These are phyloP conservation scores for Artemisia argyi DNA, from an alignment of 129 eudicot species.

Conservation along the genomic window DNA sequence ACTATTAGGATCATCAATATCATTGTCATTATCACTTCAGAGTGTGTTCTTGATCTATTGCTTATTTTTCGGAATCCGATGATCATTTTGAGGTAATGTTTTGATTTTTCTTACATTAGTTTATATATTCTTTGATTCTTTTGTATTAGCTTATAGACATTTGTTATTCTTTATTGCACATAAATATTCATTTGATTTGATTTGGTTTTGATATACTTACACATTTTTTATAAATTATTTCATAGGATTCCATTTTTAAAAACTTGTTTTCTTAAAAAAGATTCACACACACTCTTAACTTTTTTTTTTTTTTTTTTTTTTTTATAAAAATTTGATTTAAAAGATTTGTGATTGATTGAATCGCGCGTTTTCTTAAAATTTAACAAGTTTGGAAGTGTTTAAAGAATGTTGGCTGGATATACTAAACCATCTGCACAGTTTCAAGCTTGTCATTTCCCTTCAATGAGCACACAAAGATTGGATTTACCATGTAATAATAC, in stretches of 20 bases:
- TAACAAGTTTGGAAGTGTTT: slow-evolving; percentile 40
- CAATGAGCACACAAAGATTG: slow-evolving; percentile 97
- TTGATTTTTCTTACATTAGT: slow-evolving; percentile 12
- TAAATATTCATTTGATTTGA: slow-evolving; percentile 39
- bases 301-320: slow-evolving; percentile 28
- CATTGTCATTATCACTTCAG: neutral
- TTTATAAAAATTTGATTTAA: slow-evolving; percentile 21
- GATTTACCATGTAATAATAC: slow-evolving; percentile 63
- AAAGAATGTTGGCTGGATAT: slow-evolving; percentile 97
- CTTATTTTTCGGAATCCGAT: slow-evolving; percentile 69
- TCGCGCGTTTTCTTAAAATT: slow-evolving; percentile 23
- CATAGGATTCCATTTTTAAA: slow-evolving; percentile 74
- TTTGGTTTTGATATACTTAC: slow-evolving; percentile 27
- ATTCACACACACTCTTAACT: slow-evolving; percentile 55
- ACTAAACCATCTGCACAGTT: slow-evolving; percentile 75
- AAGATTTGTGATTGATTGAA: slow-evolving; percentile 27
- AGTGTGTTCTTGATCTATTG: slow-evolving; percentile 41
- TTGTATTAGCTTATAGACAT: slow-evolving; percentile 27
- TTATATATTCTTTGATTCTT: slow-evolving; percentile 64
- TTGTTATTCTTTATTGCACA: slow-evolving; percentile 69
- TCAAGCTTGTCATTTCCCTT: slow-evolving; percentile 77
- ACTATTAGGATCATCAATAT: slow-evolving; percentile 8
- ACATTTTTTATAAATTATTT: slow-evolving; percentile 31
- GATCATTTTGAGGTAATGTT: slow-evolving; percentile 55
- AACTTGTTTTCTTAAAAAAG: slow-evolving; percentile 19